These are phyloP conservation scores for Ensete glaucum DNA, from an alignment of 176 grass and related monocot species.

Conservation along the genomic window DNA sequence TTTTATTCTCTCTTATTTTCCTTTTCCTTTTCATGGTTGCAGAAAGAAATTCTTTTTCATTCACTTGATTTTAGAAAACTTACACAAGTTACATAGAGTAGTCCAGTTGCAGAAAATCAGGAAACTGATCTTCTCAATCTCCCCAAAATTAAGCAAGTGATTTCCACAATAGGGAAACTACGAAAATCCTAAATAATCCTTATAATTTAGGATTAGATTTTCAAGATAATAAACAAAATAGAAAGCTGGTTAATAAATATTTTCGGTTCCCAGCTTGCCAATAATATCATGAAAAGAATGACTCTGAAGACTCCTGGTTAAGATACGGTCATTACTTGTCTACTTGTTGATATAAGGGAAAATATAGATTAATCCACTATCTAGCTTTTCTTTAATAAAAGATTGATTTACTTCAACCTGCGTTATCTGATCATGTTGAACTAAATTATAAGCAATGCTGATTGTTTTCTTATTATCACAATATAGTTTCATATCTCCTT, in stretches of 20 bases:
- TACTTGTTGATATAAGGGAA: too few relatives aligned
- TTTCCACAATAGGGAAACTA: too few relatives aligned
- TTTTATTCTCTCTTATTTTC: too few relatives aligned
- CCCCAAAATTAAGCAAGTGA: too few relatives aligned
- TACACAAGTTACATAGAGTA: too few relatives aligned
- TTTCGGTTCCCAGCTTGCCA: background rate
- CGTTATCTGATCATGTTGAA: constrained; percentile 1
- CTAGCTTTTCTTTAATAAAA: background rate
- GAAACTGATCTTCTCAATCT: too few relatives aligned
- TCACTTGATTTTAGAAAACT: too few relatives aligned
- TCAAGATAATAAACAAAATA: too few relatives aligned
- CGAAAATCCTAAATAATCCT: background rate
- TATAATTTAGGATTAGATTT: background rate
- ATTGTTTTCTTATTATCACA: background rate
- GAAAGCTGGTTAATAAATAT: background rate
- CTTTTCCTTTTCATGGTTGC: too few relatives aligned
- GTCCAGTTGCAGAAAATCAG: too few relatives aligned
- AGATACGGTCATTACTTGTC: background rate
- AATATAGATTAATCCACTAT: background rate
- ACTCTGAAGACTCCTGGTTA: background rate
- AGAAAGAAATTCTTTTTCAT: too few relatives aligned
- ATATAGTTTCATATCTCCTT: background rate
- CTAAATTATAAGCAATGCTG: background rate
- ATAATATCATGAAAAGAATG: background rate
- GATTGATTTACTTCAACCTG: background rate